Base-by-base conservation (phyloP, 2,329 filamentous ascomycete species). In the Fusarium bulbicola region DNA sequence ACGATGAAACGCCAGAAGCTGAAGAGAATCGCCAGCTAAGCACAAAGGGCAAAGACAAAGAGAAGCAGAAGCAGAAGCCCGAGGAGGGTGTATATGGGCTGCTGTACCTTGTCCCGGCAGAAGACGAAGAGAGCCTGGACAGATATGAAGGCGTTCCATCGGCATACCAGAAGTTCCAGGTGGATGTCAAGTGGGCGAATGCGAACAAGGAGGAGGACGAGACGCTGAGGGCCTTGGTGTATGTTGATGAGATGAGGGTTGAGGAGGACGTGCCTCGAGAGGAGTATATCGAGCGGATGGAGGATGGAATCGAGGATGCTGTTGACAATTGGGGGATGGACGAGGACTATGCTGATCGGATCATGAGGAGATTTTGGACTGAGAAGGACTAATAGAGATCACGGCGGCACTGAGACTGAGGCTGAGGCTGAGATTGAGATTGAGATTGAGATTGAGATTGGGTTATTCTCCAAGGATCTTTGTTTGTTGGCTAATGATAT, bases 261-360 rank as follows among this genome's bases (percentile, higher is more conserved):
- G 72, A 62, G 26, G 82, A 84, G 30, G 82, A 80, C n/a, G 65
- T 47, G 47, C 87, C 89, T 6, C 81, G 81, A 74, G 75, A 83
- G 6, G 91, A 92, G 82, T 93, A 92, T 76, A 80, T 92, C 13
- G 84, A 80, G 47, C 80, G 91, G 34, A 92, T 93, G 88, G 91
- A 92, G 78, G 80, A 79, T 71, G 91, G 89, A 3, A 89, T 93
- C 34, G 73, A 81, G 37, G 91, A 93, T 81, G 90, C 89, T 32
- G 68, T 88, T 21, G 76, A 76, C 68, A 81, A 85, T 71, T 85
- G 83, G 80, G 89, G 88, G 0, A 79, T 93, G 77, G 88, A 90
- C 37, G 68, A 79, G 74, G 75, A 65, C 43, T 93, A 92, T 80
- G 88, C 90, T 11, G 79, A 86, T 6, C 69, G 77, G 36, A 85